phyloP scores from a whole-genome alignment of 2,329 filamentous ascomycete genomes.

The Sclerotinia minor region DNA sequence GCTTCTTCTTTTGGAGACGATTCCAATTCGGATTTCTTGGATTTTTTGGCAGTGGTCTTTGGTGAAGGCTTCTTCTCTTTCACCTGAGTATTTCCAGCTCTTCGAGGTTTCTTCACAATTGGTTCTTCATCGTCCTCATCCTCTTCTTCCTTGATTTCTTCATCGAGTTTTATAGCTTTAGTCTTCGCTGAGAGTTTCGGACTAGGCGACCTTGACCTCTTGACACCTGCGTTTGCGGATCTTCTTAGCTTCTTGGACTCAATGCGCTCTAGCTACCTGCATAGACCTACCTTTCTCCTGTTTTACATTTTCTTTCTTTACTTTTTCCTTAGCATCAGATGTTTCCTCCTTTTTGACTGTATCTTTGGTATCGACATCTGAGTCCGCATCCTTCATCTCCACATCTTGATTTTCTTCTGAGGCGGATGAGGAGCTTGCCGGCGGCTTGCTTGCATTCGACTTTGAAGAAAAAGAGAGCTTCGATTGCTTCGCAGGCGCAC shows the following conservation, averaged over 20 bases:
- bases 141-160: conserved; percentile 40
- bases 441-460: conserved; percentile 40
- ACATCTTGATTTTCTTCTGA: conserved; percentile 35
- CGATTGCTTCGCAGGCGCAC: conserved; percentile 69
- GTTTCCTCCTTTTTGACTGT: conserved; percentile 30
- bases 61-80: conserved; percentile 43
- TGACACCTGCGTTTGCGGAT: conserved; percentile 30
- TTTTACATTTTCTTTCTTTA: conserved; percentile 24
- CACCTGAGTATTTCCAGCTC: conserved; percentile 47
- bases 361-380: conserved; percentile 26
- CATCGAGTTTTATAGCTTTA: conserved; percentile 36
- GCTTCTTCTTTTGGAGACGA: conserved; percentile 26
- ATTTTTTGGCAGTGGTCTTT: conserved; percentile 30
- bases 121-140: conserved; percentile 48
- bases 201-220: conserved; percentile 36
- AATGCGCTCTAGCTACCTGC: not conserved
- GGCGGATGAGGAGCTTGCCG: conserved; percentile 35
- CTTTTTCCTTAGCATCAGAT: conserved; percentile 1
- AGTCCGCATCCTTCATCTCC: conserved; percentile 37
- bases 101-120: conserved; percentile 45
- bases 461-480: conserved; percentile 74
- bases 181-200: conserved; percentile 29
- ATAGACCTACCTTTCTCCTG: not conserved
- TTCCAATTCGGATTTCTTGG: conserved; percentile 28
- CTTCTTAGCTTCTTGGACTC: not conserved